Evolutionary conservation across 805 yeast genomes (phyloP), one percentile per base, ranked within the genome.

Genomic region (Lipomyces starkeyi): DNA sequence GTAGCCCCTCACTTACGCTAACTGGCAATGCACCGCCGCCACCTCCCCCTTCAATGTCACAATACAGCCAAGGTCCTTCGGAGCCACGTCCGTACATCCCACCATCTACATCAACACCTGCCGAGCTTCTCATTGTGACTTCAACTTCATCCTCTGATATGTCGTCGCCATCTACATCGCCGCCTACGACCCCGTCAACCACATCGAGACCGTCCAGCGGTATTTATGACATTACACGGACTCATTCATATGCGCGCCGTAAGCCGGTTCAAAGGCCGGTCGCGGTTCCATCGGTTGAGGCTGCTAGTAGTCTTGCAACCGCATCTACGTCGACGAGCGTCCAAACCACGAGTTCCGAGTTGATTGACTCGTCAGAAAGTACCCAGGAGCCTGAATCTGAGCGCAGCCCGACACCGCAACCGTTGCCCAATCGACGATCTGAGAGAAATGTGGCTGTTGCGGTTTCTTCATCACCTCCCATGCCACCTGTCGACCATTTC

Each of bases 181-280:
- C 64, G 47, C 20, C 32, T 35, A 27, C 47, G 13, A 25, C 58
- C 20, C 66, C 66, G 35, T 22, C 67, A 61, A 27, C 66, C 3
- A 20, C 58, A 43, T 9, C 27, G 22, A 43, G 68, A 40, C 59
- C 34, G 29, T 14, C 20, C 22, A 43, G 49, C 22, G 49, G 49
- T n/a, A 43, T 17, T n/a, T 43, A 43, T 17, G 49, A 43, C 2
- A 8, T n/a, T 8, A 43, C 49, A 7, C 49, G 49, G 9, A 43
- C 49, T 7, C 49, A 43, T 6, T 43, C 49, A 8, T 43, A 43
- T n/a, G 49, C 49, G 1, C 20, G 49, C 9, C 58, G 68, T 14
- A 65, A 61, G 40, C 65, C 68, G 14, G 35, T 65, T 22, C 64
- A 60, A 14, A 59, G 53, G 43, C 63, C 67, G 9, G 61, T 64